Evolutionary conservation across 148 eudicot genomes (phyloP).

Genomic region (Fagopyrum esculentum): DNA sequence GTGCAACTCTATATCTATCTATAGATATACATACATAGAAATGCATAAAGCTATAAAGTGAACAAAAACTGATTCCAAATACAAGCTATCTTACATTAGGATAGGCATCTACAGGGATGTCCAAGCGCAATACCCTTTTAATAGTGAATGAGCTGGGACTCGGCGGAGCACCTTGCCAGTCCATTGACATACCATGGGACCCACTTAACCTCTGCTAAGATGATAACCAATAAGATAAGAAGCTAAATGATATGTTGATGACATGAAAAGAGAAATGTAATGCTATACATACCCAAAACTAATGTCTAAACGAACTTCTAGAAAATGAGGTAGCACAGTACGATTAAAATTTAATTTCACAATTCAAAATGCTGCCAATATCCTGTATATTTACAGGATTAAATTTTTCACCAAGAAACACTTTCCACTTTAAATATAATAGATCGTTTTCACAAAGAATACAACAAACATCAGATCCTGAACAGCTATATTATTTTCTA

Average conservation of each 20-base stretch:
- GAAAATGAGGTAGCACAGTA: neutral
- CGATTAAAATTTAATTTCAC: too few relatives aligned
- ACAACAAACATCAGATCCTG: too few relatives aligned
- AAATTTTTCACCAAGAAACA: too few relatives aligned
- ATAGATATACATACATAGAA: too few relatives aligned
- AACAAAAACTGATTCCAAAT: neutral
- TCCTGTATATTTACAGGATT: too few relatives aligned
- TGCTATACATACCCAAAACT: neutral
- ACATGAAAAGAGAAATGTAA: neutral
- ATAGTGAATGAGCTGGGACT: constrained; percentile 91
- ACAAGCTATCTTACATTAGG: constrained; percentile 59
- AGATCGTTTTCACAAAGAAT: too few relatives aligned
- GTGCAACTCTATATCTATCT: too few relatives aligned
- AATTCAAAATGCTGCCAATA: too few relatives aligned
- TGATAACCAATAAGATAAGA: neutral
- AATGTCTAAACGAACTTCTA: neutral
- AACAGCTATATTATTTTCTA: too few relatives aligned
- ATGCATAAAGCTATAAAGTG: too few relatives aligned
- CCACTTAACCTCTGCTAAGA: constrained; percentile 68
- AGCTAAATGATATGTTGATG: neutral
- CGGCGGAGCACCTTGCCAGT: constrained; percentile 98
- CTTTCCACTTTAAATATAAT: too few relatives aligned
- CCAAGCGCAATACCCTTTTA: constrained; percentile 82
- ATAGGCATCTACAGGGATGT: constrained; percentile 85
- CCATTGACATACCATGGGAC: constrained; percentile 92